These are phyloP conservation scores for Cenchrus americanus DNA, from an alignment of 176 grass and related monocot species.

Conservation along the genomic window DNA sequence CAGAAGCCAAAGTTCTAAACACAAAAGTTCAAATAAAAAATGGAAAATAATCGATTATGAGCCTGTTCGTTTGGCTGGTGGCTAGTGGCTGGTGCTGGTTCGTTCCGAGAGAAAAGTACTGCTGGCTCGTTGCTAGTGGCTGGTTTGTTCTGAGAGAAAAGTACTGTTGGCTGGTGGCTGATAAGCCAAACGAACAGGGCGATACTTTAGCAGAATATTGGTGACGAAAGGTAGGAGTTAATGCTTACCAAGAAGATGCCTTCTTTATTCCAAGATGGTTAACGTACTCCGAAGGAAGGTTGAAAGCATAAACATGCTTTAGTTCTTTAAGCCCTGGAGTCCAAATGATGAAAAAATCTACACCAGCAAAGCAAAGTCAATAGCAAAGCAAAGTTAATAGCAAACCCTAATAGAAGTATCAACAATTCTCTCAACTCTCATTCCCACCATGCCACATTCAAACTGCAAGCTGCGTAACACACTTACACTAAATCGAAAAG, in stretches of 20 bases:
- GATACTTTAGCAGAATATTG: conserved; percentile 4
- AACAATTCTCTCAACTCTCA: neutral
- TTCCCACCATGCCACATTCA: neutral
- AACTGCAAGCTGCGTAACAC: neutral
- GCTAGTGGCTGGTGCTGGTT: too few relatives aligned
- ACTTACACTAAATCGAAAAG: neutral
- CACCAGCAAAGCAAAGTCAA: conserved; percentile 28
- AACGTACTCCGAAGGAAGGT: neutral
- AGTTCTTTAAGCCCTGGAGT: conserved; percentile 5
- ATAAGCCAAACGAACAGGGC: too few relatives aligned
- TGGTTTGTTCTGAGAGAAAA: too few relatives aligned
- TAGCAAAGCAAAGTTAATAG: conserved; percentile 19
- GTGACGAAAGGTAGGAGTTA: neutral
- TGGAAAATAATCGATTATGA: neutral
- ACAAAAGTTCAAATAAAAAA: conserved; percentile 7
- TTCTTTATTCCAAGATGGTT: conserved; percentile 41
- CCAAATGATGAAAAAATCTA: conserved; percentile 33
- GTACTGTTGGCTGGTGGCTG: too few relatives aligned
- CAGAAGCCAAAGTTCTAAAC: neutral
- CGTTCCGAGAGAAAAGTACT: too few relatives aligned
- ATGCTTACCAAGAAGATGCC: conserved; percentile 38
- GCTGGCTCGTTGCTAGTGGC: too few relatives aligned
- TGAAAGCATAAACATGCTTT: conserved; percentile 6
- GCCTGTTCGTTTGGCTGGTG: too few relatives aligned
- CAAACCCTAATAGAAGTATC: neutral